Evolutionary conservation across 345 rosid genomes (phyloP), one percentile per base, ranked within the genome.

Genomic region (Gossypium australe): DNA sequence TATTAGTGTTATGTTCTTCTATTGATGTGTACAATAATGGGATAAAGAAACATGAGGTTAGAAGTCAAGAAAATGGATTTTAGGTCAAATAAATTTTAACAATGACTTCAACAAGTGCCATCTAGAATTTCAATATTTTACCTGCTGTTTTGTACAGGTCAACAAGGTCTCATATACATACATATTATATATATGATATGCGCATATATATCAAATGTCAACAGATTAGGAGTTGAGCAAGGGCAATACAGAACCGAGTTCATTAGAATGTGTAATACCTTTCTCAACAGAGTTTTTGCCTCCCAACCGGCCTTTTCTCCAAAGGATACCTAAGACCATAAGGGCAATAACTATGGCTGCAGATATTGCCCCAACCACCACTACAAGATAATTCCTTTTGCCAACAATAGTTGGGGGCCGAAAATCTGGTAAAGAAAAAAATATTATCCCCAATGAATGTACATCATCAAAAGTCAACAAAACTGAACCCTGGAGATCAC

Each of bases 291-390:
- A 79, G 18, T 41, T 75, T 79, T 86, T 79, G 70, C 87, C 86
- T 74, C 88, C 85, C 24, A 89, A 79, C 80, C 84, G 84, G 11
- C 87, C 87, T 81, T 80, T 88, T 65, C 85, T 84, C 83, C 85
- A 78, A 65, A 85, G 65, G 78, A 85, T 29, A 71, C 75, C 79
- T 20, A 82, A 68, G 67, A 80, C 52, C 45, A 82, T 16, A 70
- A 93, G 64, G 55, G 82, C 53, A 75, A 86, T 51, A 78, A 85
- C 76, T 72, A 73, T 59, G 45, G 81, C 84, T 73, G 80, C 85
- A 65, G 78, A 79, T 18, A 76, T 82, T 62, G 79, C 62, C 66
- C 75, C 84, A 56, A 64, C 83, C 74, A 75, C 80, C 64, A 83
- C 8, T 11, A 77, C 41, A 57, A 76, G 72, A 24, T 20, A 58